A percentile compares a stretch with the other conserved stretches of the same genome.
phyloP scores from a whole-genome alignment of 1,284 basidiomycete species.

The Ganoderma lingzhi region DNA sequence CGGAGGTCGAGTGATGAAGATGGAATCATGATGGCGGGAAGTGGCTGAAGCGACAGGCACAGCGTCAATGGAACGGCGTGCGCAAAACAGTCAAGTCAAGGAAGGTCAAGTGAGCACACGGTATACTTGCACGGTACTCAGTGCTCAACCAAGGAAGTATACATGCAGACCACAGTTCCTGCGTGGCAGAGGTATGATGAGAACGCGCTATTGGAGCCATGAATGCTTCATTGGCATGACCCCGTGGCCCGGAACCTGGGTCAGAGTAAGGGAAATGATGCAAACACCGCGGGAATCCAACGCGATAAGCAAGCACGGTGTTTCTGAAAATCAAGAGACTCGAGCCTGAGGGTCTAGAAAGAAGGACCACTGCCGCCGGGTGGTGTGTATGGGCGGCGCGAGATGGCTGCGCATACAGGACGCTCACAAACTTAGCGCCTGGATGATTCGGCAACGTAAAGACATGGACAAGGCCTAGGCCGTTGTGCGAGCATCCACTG shows the following conservation, averaged over 20 bases:
- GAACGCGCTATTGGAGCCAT: too few relatives aligned
- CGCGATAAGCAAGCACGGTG: background rate
- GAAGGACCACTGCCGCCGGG: too few relatives aligned
- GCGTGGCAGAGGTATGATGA: background rate
- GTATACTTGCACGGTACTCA: too few relatives aligned
- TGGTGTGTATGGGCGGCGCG: too few relatives aligned
- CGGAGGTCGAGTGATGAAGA: background rate
- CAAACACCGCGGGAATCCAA: background rate
- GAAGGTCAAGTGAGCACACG: background rate
- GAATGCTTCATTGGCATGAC: background rate
- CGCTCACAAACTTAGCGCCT: too few relatives aligned
- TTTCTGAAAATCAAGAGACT: too few relatives aligned
- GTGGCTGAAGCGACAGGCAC: background rate
- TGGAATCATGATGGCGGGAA: constrained; percentile 1
- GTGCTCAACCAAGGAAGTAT: too few relatives aligned
- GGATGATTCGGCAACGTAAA: too few relatives aligned
- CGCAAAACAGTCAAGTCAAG: background rate
- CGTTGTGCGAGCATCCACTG: background rate
- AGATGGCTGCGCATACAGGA: background rate
- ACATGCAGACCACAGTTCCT: too few relatives aligned
- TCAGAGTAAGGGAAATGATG: background rate
- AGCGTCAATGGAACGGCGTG: background rate
- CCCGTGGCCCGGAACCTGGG: background rate
- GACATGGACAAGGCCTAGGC: background rate
- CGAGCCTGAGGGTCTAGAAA: too few relatives aligned